Percentiles rank a stretch among this genome's conserved stretches.
These are phyloP conservation scores for Plectranthus barbatus DNA, from an alignment of 257 asterid genomes.

Conservation along the genomic window DNA sequence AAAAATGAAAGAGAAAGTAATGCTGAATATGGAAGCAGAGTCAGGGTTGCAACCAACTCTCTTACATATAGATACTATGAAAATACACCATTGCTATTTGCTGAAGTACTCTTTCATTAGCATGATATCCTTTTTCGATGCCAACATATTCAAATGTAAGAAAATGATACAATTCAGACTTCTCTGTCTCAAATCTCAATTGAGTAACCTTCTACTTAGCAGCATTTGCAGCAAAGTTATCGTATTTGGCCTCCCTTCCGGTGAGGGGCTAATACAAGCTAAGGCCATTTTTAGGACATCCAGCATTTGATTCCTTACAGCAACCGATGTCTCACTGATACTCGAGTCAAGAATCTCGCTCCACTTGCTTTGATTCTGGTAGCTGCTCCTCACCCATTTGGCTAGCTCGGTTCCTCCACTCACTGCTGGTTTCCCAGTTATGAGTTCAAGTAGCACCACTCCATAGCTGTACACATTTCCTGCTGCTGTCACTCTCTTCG, in stretches of 20 bases:
- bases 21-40: conserved; percentile 29
- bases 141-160: no score
- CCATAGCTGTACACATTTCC: conserved; percentile 86
- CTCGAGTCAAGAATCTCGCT: conserved; percentile 55
- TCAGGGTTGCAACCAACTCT: conserved; percentile 41
- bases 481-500: conserved; percentile 71
- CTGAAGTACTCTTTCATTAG: no score
- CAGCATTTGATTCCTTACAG: conserved; percentile 65
- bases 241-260: conserved; percentile 68
- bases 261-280: conserved; percentile 60
- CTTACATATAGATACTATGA: conserved; percentile 61
- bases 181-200: no score
- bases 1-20: conserved; percentile 30
- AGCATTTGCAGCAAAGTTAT: conserved; percentile 63
- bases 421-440: conserved; percentile 76
- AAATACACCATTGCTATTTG: no score
- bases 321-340: conserved; percentile 39
- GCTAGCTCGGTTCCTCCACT: conserved; percentile 72
- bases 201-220: conserved; percentile 41
- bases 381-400: conserved; percentile 46
- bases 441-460: conserved; percentile 59
- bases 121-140: no score
- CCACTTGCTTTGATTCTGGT: conserved; percentile 38
- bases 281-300: conserved; percentile 64
- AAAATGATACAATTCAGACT: no score